phyloP scores from a whole-genome alignment of 2,329 filamentous ascomycete species.

The Penicillium thymicola region DNA sequence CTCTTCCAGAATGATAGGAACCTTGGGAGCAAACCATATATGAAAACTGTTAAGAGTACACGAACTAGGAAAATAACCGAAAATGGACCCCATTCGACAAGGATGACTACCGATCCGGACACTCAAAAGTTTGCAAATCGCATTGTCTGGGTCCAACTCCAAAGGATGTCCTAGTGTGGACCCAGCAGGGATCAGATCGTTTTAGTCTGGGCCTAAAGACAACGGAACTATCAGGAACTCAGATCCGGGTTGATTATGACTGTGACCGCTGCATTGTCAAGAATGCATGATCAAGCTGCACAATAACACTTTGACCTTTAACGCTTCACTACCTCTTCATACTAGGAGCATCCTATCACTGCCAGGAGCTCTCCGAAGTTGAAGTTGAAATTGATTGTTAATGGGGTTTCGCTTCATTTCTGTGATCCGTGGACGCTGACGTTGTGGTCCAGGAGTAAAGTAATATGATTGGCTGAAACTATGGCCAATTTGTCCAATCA shows the following conservation, averaged over 20 bases:
- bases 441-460: constrained; percentile 1
- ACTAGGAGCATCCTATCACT: not conserved
- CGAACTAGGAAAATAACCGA: not conserved
- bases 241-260: not conserved
- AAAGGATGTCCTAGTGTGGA: constrained; percentile 1
- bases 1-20: not conserved
- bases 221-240: constrained; percentile 3
- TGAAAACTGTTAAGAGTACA: not conserved
- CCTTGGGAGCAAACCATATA: no score
- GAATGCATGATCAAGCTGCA: not conserved
- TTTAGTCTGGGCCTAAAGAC: not conserved
- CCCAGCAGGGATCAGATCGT: not conserved
- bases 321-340: not conserved
- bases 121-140: not conserved
- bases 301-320: not conserved
- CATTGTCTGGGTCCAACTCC: not conserved
- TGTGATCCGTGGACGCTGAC: not conserved
- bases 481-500: not conserved
- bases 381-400: not conserved
- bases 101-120: not conserved
- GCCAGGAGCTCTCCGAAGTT: not conserved
- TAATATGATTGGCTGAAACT: not conserved
- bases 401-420: not conserved
- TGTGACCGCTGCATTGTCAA: not conserved
- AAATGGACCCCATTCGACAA: not conserved